phyloP scores from a whole-genome alignment of 345 rosid species.

The Eucalyptus cloeziana region DNA sequence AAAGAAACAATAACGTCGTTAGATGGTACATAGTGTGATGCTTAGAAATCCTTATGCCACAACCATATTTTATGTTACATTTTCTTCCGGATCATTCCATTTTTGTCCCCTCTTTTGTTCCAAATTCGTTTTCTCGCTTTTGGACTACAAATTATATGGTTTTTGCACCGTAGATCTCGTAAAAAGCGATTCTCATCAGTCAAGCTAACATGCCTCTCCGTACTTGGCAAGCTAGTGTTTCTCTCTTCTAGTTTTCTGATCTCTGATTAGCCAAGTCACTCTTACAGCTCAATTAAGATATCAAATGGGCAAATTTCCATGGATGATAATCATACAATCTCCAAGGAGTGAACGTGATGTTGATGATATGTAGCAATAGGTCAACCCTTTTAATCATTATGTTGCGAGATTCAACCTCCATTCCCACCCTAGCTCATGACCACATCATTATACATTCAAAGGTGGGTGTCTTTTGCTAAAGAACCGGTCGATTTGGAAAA shows the following conservation, averaged over 20 bases:
- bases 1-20: background rate
- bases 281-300: background rate
- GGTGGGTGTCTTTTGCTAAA: background rate
- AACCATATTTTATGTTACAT: background rate
- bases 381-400: background rate
- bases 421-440: background rate
- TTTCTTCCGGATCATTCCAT: background rate
- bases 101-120: background rate
- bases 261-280: background rate
- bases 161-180: background rate
- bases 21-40: background rate
- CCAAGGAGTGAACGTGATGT: background rate
- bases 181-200: background rate
- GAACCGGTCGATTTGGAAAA: background rate
- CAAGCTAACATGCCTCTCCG: background rate
- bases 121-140: background rate
- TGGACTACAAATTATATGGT: background rate
- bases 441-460: background rate
- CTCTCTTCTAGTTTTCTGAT: background rate
- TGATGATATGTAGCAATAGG: background rate
- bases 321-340: background rate
- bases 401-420: background rate
- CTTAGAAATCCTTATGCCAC: background rate
- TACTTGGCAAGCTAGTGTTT: background rate
- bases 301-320: background rate